phyloP scores from a whole-genome alignment of 805 yeast genomes.

The Lipomyces japonicus region DNA sequence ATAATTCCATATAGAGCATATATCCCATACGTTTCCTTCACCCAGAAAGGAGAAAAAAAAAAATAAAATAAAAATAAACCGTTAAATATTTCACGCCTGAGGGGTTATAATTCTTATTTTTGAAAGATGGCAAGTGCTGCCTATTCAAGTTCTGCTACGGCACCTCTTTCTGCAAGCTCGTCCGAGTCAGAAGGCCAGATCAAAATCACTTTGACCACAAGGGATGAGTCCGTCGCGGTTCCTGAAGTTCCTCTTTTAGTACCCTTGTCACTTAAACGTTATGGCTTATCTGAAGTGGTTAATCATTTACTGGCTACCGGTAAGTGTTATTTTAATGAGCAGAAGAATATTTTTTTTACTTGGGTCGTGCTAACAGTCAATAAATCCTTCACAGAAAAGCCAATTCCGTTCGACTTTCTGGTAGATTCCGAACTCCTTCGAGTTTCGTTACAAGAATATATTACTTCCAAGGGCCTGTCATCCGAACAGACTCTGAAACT shows the following conservation, averaged over 20 bases:
- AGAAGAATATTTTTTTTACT: not conserved
- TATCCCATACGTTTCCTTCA: too few relatives aligned
- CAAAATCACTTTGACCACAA: slow-evolving; percentile 63
- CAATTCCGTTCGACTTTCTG: slow-evolving; percentile 89
- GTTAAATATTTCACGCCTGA: too few relatives aligned
- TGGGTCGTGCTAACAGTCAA: not conserved
- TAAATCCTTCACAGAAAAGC: slow-evolving; percentile 38
- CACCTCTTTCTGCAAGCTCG: too few relatives aligned
- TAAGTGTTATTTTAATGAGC: not conserved
- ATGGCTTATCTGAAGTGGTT: slow-evolving; percentile 90
- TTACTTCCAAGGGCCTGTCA: slow-evolving; percentile 71
- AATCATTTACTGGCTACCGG: slow-evolving; percentile 67
- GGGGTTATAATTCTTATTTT: too few relatives aligned
- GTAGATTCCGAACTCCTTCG: slow-evolving; percentile 71
- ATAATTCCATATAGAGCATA: too few relatives aligned
- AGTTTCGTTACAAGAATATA: slow-evolving; percentile 73
- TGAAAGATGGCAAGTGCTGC: too few relatives aligned
- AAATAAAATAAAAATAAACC: too few relatives aligned
- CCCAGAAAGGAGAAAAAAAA: too few relatives aligned
- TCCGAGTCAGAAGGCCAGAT: slow-evolving; percentile 47
- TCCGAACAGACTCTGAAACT: slow-evolving; percentile 72
- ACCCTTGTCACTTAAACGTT: slow-evolving; percentile 80
- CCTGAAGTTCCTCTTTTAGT: slow-evolving; percentile 80
- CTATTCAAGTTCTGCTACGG: too few relatives aligned
- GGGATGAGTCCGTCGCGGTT: slow-evolving; percentile 71